Evolutionary conservation across 257 asterid species (phyloP).

Genomic region (Linaria vulgaris): DNA sequence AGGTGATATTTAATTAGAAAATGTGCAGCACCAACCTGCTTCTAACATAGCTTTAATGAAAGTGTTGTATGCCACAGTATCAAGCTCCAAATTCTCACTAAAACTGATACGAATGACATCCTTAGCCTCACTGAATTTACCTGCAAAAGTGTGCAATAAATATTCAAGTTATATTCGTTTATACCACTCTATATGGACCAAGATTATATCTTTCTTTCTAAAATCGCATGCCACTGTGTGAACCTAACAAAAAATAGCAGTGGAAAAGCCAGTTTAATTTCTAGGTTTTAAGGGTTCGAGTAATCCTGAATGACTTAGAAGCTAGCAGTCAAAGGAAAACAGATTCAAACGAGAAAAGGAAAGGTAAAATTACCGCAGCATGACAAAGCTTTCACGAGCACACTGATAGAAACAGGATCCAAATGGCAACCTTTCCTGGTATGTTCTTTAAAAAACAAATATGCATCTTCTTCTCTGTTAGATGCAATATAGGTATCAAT

Average conservation of each 20-base stretch:
- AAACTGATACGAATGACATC: conserved; percentile 58
- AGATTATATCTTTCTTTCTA: background rate
- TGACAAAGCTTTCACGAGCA: conserved; percentile 77
- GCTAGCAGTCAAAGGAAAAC: background rate
- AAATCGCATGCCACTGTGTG: background rate
- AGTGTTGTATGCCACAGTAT: conserved; percentile 92
- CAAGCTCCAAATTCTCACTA: conserved; percentile 63
- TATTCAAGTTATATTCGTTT: conserved; percentile 22
- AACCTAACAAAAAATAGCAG: no score
- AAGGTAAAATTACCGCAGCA: conserved; percentile 47
- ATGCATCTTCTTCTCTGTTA: conserved; percentile 64
- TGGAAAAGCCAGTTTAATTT: no score
- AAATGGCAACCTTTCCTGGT: conserved; percentile 52
- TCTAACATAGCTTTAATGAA: conserved; percentile 84
- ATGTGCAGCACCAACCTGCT: no score
- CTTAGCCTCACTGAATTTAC: conserved; percentile 58
- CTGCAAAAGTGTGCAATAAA: conserved; percentile 41
- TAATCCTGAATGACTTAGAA: conserved; percentile 18
- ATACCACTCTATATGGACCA: conserved; percentile 15
- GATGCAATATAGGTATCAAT: conserved; percentile 61
- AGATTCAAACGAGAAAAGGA: conserved; percentile 6
- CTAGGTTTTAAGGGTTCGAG: conserved; percentile 2
- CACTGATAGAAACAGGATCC: conserved; percentile 84
- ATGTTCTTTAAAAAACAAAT: conserved; percentile 64
- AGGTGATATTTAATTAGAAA: no score